Evolutionary conservation across 1,284 basidiomycete genomes (phyloP).

Genomic region (Tilletia horrida): DNA sequence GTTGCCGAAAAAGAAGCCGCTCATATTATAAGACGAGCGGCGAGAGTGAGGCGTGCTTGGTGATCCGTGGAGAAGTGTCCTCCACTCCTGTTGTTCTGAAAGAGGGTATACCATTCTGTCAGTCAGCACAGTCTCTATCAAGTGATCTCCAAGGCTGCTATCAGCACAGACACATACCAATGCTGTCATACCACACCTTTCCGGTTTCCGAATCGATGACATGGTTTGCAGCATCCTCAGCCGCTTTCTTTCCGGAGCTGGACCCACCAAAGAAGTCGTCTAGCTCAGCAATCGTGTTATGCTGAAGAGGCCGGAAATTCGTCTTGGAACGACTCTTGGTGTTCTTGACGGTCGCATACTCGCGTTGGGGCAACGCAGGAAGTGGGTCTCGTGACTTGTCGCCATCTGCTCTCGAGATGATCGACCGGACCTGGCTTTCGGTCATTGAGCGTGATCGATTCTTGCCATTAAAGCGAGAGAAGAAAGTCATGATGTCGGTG

Average conservation of each 20-base stretch:
- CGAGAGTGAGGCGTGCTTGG: neutral
- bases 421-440: neutral
- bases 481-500: slow-evolving; percentile 1
- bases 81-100: slow-evolving; percentile 13
- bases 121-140: no score
- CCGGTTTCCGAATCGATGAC: neutral
- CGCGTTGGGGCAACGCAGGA: neutral
- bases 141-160: no score
- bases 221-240: neutral
- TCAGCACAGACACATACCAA: no score
- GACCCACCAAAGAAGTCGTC: slow-evolving; percentile 10
- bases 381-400: neutral
- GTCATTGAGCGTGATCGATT: neutral
- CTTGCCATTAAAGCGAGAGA: slow-evolving; percentile 1
- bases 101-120: neutral
- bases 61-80: neutral
- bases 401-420: no score
- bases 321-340: neutral
- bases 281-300: slow-evolving; percentile 8
- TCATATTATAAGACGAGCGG: neutral
- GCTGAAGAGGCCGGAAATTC: slow-evolving; percentile 6
- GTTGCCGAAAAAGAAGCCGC: no score
- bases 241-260: neutral
- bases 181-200: slow-evolving; percentile 13
- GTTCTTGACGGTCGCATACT: neutral